Conservation (phyloP, 495 filamentous ascomycete species). For the Penicillium psychrofluorescens region DNA sequence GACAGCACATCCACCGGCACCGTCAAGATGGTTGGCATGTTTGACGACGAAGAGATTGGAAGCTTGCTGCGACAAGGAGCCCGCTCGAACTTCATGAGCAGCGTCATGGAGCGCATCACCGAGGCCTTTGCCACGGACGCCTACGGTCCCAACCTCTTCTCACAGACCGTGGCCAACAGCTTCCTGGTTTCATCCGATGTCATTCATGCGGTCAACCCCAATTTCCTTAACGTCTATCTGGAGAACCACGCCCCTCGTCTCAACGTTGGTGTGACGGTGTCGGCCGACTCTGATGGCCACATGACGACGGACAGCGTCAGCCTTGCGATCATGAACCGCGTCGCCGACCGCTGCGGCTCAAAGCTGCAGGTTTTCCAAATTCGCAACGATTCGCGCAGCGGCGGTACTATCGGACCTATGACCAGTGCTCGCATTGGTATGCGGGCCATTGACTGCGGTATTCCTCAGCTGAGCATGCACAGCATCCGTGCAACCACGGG, state of each 20-base stretch:
- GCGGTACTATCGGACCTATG: conserved; percentile 95
- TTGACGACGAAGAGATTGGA: conserved; percentile 96
- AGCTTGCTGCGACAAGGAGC: conserved; percentile 86
- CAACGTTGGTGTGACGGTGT: conserved; percentile 83
- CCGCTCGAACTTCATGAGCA: conserved; percentile 75
- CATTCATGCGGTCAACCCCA: conserved; percentile 90
- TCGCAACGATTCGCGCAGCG: conserved; percentile 78
- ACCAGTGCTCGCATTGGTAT: conserved; percentile 73
- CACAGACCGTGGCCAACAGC: conserved; percentile 83
- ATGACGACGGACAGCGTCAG: conserved; percentile 86
- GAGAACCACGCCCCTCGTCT: conserved; percentile 77
- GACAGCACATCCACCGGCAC: conserved; percentile 44
- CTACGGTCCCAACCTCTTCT: conserved; percentile 60
- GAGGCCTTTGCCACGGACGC: conserved; percentile 53
- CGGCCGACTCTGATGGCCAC: conserved; percentile 83
- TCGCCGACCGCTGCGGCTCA: conserved; percentile 62
- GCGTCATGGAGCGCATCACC: conserved; percentile 69
- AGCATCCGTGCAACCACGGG: conserved; percentile 88
- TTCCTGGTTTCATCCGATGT: conserved; percentile 94
- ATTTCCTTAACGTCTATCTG: conserved; percentile 76
- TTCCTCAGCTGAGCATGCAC: conserved; percentile 94
- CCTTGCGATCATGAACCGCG: conserved; percentile 63
- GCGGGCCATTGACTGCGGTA: conserved; percentile 80
- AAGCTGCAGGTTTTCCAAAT: conserved; percentile 90
- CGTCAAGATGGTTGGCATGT: conserved; percentile 82